These are phyloP conservation scores for Trypanosoma melophagium DNA, from an alignment of 208 protist genomes.

Conservation along the genomic window DNA sequence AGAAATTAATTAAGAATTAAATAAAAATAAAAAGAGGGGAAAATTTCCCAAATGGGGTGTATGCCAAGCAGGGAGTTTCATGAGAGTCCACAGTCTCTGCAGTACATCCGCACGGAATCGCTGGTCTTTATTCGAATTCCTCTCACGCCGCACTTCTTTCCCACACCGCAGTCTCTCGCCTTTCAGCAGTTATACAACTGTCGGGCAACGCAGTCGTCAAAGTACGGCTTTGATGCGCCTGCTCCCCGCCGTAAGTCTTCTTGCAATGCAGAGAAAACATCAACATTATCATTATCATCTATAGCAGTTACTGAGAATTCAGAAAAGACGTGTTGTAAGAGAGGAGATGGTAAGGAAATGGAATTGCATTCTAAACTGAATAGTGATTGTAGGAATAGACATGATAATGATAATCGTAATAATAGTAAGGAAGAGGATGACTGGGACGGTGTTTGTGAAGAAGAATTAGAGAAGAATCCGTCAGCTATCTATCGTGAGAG, in stretches of 20 bases:
- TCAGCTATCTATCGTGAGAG: conserved; percentile 16
- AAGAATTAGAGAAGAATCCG: conserved; percentile 27
- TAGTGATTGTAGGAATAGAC: too few species aligned
- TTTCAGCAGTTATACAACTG: conserved; percentile 59
- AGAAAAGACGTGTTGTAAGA: too few species aligned
- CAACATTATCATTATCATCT: too few species aligned
- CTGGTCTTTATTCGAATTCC: conserved; percentile 41
- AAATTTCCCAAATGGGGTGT: conserved; percentile 62
- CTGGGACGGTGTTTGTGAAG: conserved; percentile 25
- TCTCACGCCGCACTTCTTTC: conserved; percentile 64
- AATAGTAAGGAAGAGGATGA: conserved; percentile 10
- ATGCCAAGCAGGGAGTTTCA: conserved; percentile 55
- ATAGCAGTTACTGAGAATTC: too few species aligned
- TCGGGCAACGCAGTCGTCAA: conserved; percentile 44
- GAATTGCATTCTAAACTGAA: too few species aligned
- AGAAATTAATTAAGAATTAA: too few species aligned
- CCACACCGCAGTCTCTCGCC: conserved; percentile 43
- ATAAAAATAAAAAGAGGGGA: too few species aligned
- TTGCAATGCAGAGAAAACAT: too few species aligned
- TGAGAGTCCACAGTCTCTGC: conserved; percentile 44
- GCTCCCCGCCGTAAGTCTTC: too few species aligned
- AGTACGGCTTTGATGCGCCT: conserved; percentile 75
- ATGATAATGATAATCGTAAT: too few species aligned
- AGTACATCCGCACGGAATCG: conserved; percentile 44
- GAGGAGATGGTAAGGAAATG: too few species aligned